Percentiles rank a stretch among this genome's conserved stretches.
phyloP scores from a whole-genome alignment of 2,329 filamentous ascomycete species.

The Colletotrichum sp. region DNA sequence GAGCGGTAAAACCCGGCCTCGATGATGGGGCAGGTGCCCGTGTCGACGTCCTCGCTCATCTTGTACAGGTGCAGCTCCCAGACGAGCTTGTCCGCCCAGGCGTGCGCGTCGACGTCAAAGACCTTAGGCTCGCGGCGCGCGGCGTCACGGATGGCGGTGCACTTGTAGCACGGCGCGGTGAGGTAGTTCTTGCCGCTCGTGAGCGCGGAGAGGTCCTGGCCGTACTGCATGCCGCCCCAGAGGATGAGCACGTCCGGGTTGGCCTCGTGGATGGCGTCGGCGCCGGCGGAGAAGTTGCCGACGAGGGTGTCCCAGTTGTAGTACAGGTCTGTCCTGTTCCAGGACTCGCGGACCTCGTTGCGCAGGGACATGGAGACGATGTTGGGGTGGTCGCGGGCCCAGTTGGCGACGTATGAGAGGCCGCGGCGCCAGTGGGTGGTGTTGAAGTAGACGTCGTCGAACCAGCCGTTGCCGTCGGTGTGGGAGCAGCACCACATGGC shows the following conservation, averaged over 20 bases:
- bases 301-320: conserved; percentile 48
- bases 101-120: conserved; percentile 49
- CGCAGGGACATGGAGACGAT: conserved; percentile 45
- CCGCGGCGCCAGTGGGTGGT: conserved; percentile 59
- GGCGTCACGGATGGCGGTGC: conserved; percentile 18
- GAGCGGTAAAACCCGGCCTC: conserved; percentile 53
- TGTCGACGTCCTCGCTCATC: conserved; percentile 38
- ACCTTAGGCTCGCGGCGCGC: conserved; percentile 40
- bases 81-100: conserved; percentile 53
- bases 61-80: conserved; percentile 50
- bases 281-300: conserved; percentile 51
- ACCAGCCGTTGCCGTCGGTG: conserved; percentile 58
- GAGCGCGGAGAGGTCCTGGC: conserved; percentile 54
- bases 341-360: conserved; percentile 59
- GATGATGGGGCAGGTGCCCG: conserved; percentile 50
- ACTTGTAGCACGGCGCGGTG: conserved; percentile 18
- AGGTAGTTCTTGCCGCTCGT: conserved; percentile 13
- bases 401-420: conserved; percentile 53
- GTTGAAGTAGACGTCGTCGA: conserved; percentile 59
- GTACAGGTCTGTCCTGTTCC: conserved; percentile 48
- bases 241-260: conserved; percentile 59
- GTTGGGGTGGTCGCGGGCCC: conserved; percentile 40
- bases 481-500: conserved; percentile 51
- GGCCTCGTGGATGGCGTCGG: conserved; percentile 51
- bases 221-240: conserved; percentile 57